Evolutionary conservation across 352 stramenopile genomes (phyloP), one percentile per base, ranked within the genome.

Genomic region (Globisporangium canariense): DNA sequence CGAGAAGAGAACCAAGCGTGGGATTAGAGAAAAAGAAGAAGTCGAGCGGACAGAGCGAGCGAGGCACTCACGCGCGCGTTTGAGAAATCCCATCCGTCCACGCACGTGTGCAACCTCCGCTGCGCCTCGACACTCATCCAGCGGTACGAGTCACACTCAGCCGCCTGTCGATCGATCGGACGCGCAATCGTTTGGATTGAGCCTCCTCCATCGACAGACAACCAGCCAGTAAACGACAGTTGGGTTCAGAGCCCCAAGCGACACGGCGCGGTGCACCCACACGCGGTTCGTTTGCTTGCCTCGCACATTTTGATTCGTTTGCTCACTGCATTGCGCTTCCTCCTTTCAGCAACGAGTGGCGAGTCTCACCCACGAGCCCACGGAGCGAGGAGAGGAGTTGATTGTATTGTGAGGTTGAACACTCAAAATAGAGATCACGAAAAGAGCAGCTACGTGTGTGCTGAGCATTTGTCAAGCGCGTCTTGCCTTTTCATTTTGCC

Each of bases 341-440:
- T 52, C 45, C 50, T 57, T 58, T 58, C 32, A 38, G 52, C 52
- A n/a, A 46, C 32, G 28, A 57, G 52, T 58, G 52, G 52, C 32
- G 32, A 30, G 52, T 45, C 22, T 32, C 6, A 58, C 30, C 25
- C 46, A 52, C 46, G 46, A 58, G 52, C 28, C 51, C 32, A 45
- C 52, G 52, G 32, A 58, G 52, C 52, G 36, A 58, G 32, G 32
- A 32, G 22, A 65, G 49, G 43, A 53, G 50, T 52, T 58, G 49
- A 36, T 60, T 66, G 60, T 52, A 58, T 58, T 63, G 63, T 63
- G 63, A 68, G 55, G 36, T 64, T 68, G 55, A 64, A 62, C 56
- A 59, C 60, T 41, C 49, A 55, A 68, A 68, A 68, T 68, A 68
- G 63, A 68, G 63, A 68, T 46, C 56, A 64, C 54, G 55, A 64